Conservation (phyloP, 345 rosid genomes). For the Gossypium thurberi region DNA sequence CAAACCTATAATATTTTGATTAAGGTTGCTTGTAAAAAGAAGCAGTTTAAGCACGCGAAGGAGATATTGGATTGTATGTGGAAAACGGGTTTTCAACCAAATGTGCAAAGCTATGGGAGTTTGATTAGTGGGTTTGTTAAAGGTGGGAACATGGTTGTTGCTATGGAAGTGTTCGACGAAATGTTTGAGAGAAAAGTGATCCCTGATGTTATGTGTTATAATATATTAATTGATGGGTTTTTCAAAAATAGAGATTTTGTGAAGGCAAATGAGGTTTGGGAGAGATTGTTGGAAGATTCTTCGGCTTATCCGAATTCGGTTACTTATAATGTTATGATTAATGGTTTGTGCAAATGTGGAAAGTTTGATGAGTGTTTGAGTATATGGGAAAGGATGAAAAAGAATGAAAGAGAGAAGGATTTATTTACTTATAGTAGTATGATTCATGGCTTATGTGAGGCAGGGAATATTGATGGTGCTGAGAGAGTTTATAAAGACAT, state of each 20-base stretch:
- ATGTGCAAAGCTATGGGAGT: conserved; percentile 56
- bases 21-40: conserved; percentile 64
- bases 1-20: conserved; percentile 68
- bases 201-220: conserved; percentile 67
- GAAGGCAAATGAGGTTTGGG: conserved; percentile 60
- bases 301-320: conserved; percentile 63
- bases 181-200: conserved; percentile 48
- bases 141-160: conserved; percentile 47
- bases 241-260: conserved; percentile 42
- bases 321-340: conserved; percentile 80
- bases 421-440: conserved; percentile 58
- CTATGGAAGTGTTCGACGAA: conserved; percentile 73
- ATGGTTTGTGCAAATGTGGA: conserved; percentile 70
- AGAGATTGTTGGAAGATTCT: conserved; percentile 40
- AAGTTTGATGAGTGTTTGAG: conserved; percentile 57
- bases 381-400: conserved; percentile 75
- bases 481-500: conserved; percentile 55
- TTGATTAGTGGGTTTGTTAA: conserved; percentile 46
- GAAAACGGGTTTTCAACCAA: conserved; percentile 44
- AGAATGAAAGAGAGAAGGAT: conserved; percentile 59
- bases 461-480: conserved; percentile 62
- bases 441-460: conserved; percentile 57
- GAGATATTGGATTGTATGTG: conserved; percentile 53
- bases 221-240: conserved; percentile 65
- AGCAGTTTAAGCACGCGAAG: conserved; percentile 48